Conservation (phyloP, 2,329 filamentous ascomycete genomes). For the Ophiostoma populinum region DNA sequence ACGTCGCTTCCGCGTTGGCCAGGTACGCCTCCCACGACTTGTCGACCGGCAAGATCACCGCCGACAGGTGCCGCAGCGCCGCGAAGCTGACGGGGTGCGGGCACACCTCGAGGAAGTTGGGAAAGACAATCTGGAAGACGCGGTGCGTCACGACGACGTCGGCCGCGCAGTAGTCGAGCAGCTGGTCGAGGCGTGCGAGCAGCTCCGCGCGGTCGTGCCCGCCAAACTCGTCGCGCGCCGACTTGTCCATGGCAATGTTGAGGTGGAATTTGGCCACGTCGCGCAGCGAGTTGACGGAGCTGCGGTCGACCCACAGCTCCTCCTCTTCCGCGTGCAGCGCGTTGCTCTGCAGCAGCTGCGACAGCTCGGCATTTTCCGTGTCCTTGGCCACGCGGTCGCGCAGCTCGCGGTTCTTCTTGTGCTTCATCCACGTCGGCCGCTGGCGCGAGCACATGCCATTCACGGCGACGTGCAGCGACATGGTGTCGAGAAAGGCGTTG, state of each 20-base stretch:
- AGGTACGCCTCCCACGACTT: slow-evolving; percentile 78
- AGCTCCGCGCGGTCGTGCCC: slow-evolving; percentile 60
- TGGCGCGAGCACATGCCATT: slow-evolving; percentile 98
- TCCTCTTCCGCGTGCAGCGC: slow-evolving; percentile 69
- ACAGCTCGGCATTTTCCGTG: slow-evolving; percentile 53
- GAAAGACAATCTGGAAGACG: slow-evolving; percentile 88
- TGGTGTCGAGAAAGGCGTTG: slow-evolving; percentile 86
- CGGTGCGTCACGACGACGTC: slow-evolving; percentile 87
- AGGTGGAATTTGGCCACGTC: slow-evolving; percentile 97
- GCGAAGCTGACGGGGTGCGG: slow-evolving; percentile 96
- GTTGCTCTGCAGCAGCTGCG: slow-evolving; percentile 49
- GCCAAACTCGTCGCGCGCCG: slow-evolving; percentile 70
- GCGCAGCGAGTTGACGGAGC: slow-evolving; percentile 83
- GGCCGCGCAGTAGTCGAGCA: slow-evolving; percentile 86
- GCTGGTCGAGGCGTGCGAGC: slow-evolving; percentile 53
- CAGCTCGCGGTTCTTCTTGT: slow-evolving; percentile 76
- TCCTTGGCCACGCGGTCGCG: slow-evolving; percentile 62
- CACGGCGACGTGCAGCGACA: slow-evolving; percentile 93
- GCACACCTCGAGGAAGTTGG: slow-evolving; percentile 73
- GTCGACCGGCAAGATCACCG: slow-evolving; percentile 82
- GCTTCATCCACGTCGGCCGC: slow-evolving; percentile 91
- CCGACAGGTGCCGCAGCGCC: slow-evolving; percentile 78
- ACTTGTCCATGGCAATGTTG: slow-evolving; percentile 79
- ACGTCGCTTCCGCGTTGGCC: slow-evolving; percentile 67
- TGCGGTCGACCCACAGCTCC: slow-evolving; percentile 87